These are phyloP conservation scores for Suhomyces pyralidae DNA, from an alignment of 805 yeast genomes.

Conservation along the genomic window DNA sequence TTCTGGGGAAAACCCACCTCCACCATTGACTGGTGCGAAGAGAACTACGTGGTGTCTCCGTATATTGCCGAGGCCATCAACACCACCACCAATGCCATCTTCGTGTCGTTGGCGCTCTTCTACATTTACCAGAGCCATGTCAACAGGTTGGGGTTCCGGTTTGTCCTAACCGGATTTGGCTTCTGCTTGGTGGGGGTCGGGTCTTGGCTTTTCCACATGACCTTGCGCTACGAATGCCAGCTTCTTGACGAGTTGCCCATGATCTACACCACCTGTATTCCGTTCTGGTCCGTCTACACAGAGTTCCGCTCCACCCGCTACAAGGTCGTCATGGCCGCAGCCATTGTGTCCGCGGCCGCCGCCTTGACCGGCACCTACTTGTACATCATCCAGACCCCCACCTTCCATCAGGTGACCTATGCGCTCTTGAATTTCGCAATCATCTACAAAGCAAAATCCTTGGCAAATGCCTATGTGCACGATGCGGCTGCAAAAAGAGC, in stretches of 20 bases:
- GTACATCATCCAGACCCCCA: slow-evolving; percentile 65
- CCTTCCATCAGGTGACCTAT: slow-evolving; percentile 84
- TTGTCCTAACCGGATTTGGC: slow-evolving; percentile 69
- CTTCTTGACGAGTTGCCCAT: slow-evolving; percentile 93
- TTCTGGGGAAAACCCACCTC: slow-evolving; percentile 85
- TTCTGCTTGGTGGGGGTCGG: slow-evolving; percentile 91
- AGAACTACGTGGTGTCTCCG: slow-evolving; percentile 82
- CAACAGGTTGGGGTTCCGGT: slow-evolving; percentile 67
- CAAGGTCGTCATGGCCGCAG: slow-evolving; percentile 44
- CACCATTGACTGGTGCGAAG: slow-evolving; percentile 99
- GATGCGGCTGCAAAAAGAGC: slow-evolving; percentile 46
- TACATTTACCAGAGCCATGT: slow-evolving; percentile 59
- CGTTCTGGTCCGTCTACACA: slow-evolving; percentile 79
- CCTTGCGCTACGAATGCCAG: slow-evolving; percentile 84
- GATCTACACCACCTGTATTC: slow-evolving; percentile 97
- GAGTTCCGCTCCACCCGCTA: slow-evolving; percentile 45
- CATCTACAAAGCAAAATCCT: slow-evolving; percentile 53
- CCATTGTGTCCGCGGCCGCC: slow-evolving; percentile 53
- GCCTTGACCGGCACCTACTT: slow-evolving; percentile 70
- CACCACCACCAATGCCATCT: slow-evolving; percentile 71
- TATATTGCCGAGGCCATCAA: slow-evolving; percentile 91
- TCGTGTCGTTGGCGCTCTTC: slow-evolving; percentile 53
- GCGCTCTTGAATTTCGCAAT: slow-evolving; percentile 75
- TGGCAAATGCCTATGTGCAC: slow-evolving; percentile 52
- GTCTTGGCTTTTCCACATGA: slow-evolving; percentile 95